Evolutionary conservation across 257 asterid species (phyloP), one percentile per base, ranked within the genome.

Genomic region (Scutellaria galericulata): DNA sequence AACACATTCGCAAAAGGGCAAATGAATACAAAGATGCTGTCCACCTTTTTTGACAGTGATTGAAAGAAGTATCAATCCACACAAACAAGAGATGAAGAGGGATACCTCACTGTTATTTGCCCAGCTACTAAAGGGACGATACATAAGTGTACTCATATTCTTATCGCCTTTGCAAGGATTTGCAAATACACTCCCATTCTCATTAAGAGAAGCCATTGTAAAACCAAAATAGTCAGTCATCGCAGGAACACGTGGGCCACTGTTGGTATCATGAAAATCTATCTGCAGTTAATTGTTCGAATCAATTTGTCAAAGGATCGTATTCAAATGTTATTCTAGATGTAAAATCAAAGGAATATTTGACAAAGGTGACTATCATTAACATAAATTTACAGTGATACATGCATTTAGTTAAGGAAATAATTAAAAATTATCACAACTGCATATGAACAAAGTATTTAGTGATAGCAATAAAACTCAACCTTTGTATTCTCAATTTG

Each of bases 141-240:
- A 95, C 97, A 91, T 90, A 61, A 95, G 98, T 3, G 96, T 92
- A 78, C 98, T 95, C 98, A 90, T 84, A 74, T 85, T 87, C 89
- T 92, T 95, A 79, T 90, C 97, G 57, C 97, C 97, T 86, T 92
- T 95, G 88, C 98, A 86, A 66, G 96, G 98, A 84, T 95, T 95
- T 70, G 99, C 97, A 83, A 92, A 86, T 70, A 83, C 94, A 76
- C 97, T 73, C 44, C 98, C 98, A 65, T 82, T 84, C 78, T 90
- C 97, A 81, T 88, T 88, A 74, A 95, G 71, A 73, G 91, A 83
- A 82, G 99, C 97, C 98, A 95, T 90, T 27, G 99, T 92, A 82
- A 90, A 92, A 59, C 99, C 99, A 85, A 92, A 95, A 83, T 92
- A 78, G 78, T 95, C 99, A 20, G 96, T 92, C 97, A 89, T 91